These are phyloP conservation scores for Magnolia kwangsiensis DNA, from an alignment of 164 flowering plant species.

Conservation along the genomic window DNA sequence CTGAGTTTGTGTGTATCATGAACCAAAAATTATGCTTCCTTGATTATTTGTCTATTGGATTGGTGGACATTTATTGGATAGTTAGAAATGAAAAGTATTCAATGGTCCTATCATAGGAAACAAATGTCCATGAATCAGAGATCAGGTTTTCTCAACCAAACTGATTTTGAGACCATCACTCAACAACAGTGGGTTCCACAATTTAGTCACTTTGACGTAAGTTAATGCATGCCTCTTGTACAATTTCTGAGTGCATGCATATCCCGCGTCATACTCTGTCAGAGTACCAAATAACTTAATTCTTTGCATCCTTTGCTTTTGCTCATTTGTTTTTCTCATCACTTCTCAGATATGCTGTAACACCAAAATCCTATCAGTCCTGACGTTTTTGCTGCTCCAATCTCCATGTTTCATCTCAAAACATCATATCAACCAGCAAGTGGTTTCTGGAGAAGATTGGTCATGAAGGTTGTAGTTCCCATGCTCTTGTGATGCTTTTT, in stretches of 20 bases:
- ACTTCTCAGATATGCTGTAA: not conserved
- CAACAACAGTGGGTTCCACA: not conserved
- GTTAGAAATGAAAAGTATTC: not conserved
- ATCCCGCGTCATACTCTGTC: not conserved
- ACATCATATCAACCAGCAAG: slow-evolving; percentile 50
- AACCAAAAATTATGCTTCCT: too few species aligned
- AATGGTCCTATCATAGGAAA: not conserved
- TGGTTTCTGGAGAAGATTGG: slow-evolving; percentile 97
- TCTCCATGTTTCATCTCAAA: slow-evolving; percentile 4
- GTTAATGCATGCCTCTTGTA: not conserved
- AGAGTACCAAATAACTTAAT: too few species aligned
- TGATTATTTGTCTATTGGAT: not conserved
- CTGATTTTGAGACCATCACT: not conserved
- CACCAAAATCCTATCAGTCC: not conserved
- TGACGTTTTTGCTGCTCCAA: slow-evolving; percentile 3
- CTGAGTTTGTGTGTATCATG: too few species aligned
- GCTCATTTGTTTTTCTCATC: not conserved
- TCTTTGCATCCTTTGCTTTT: not conserved
- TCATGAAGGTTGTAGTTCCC: slow-evolving; percentile 65
- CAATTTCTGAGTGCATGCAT: not conserved
- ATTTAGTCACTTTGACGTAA: not conserved
- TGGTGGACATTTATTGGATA: not conserved
- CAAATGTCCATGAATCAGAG: not conserved
- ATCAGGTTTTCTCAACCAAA: not conserved
- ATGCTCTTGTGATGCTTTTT: not conserved